Conservation (phyloP, 2,329 filamentous ascomycete species). For the Alternaria burnsii region DNA sequence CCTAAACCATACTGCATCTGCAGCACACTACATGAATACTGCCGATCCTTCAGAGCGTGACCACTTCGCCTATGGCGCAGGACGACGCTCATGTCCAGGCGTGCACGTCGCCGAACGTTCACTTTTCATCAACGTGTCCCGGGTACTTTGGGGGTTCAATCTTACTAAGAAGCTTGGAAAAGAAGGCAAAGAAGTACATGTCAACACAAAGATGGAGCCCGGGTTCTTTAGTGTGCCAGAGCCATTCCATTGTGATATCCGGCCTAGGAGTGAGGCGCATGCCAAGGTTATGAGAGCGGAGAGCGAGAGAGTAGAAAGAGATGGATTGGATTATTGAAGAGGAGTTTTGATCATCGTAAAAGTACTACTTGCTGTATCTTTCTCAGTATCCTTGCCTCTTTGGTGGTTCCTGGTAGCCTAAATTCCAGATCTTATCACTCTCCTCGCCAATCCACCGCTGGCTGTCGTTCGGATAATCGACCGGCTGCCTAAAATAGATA, state of each 20-base stretch:
- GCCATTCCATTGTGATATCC: slow-evolving; percentile 43
- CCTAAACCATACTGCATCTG: slow-evolving; percentile 32
- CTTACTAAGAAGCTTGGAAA: slow-evolving; percentile 36
- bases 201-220: slow-evolving; percentile 38
- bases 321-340: slow-evolving; percentile 27
- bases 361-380: not conserved
- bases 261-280: slow-evolving; percentile 33
- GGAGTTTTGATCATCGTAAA: not conserved
- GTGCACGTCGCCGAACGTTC: slow-evolving; percentile 50
- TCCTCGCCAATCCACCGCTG: slow-evolving; percentile 50
- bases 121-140: slow-evolving; percentile 47
- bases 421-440: slow-evolving; percentile 45
- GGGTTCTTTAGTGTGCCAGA: slow-evolving; percentile 46
- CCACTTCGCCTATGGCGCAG: slow-evolving; percentile 50
- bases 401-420: slow-evolving; percentile 38
- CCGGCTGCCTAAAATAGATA: slow-evolving; percentile 52
- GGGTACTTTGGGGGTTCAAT: slow-evolving; percentile 49
- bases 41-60: slow-evolving; percentile 45
- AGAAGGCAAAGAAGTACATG: slow-evolving; percentile 36
- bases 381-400: slow-evolving; percentile 31
- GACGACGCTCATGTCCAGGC: slow-evolving; percentile 47
- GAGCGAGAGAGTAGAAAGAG: slow-evolving; percentile 33
- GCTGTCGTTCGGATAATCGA: slow-evolving; percentile 53
- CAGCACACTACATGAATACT: slow-evolving; percentile 44
- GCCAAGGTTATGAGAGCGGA: slow-evolving; percentile 34